Conservation (phyloP, 208 protist species). For the Leishmania lainsoni region DNA sequence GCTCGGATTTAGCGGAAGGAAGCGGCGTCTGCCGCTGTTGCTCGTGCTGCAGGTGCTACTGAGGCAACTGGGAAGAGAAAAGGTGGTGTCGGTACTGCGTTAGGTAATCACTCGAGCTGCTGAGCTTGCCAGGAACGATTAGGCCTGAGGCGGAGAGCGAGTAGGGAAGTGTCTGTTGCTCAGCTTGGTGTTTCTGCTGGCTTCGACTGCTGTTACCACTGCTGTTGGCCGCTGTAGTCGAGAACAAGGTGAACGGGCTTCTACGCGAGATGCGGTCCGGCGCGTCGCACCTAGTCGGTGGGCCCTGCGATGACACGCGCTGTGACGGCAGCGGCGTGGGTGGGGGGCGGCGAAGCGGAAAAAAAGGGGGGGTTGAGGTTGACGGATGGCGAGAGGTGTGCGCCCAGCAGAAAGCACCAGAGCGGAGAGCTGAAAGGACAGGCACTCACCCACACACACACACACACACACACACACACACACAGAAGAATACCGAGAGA, state of each 20-base stretch:
- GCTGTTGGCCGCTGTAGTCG: background rate
- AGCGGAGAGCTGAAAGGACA: background rate
- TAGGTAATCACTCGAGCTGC: background rate
- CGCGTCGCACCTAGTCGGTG: background rate
- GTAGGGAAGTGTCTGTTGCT: background rate
- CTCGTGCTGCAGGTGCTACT: background rate
- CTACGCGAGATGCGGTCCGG: background rate
- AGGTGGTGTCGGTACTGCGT: background rate
- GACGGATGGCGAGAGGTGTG: background rate
- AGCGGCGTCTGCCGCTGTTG: background rate
- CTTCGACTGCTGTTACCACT: background rate
- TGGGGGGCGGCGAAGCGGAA: background rate
- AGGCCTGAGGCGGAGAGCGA: background rate
- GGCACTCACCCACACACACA: background rate
- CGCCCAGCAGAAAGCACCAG: background rate
- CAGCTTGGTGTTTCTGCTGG: background rate
- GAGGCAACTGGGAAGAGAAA: background rate
- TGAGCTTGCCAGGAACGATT: background rate
- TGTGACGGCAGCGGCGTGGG: background rate
- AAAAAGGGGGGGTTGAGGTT: background rate
- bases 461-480: slow-evolving; percentile 10
- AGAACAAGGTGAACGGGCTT: background rate
- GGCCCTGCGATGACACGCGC: background rate
- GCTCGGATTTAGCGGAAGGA: background rate
- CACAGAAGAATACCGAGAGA: slow-evolving; percentile 4